Evolutionary conservation across 1,284 basidiomycete species (phyloP), one percentile per base, ranked within the genome.

Genomic region (Trametes versicolor): DNA sequence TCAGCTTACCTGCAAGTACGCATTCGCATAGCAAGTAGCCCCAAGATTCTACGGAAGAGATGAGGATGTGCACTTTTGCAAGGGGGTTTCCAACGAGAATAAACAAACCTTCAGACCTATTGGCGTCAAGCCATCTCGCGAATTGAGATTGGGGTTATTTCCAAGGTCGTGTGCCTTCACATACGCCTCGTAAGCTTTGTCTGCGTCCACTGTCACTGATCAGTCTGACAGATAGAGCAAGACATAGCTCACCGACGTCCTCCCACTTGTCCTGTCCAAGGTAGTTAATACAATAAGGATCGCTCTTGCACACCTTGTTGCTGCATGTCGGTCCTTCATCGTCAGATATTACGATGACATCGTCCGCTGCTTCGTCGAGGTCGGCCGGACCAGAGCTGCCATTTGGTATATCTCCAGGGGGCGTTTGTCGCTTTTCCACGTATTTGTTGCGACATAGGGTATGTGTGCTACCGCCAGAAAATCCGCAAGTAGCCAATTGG

Each of bases 1-100:
- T 25, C 25, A 19, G 25, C 77, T 34, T 68, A 91, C 92, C 80
- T 98, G 96, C 48, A 97, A 82, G 69, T 93, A 97, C 6, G 95
- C 94, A 76, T 97, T 97, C 58, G 94, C 95, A 70, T 96, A 97
- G 74, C 95, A 96, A 4, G 96, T 97, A 15, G 96, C 96, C 15
- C 96, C 96, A 19, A 97, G 86, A 75, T 98, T 98, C 90, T 95
- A 37, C 17, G 27, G 36, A 25, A 37, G 2, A n/a, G 5, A 47
- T 66, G 15, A 56, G 71, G 43, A 55, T 63, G 55, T 25, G 57
- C 55, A 62, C 60, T n/a, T 47, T 15, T 25, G 27, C 43, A 52
- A 41, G 37, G 50, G 43, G 8, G 23, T 15, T 6, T 39, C 19
- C 19, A 34, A 47, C 21, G 12, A 25, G 61, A 29, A 19, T 19